phyloP scores from a whole-genome alignment of 2,329 filamentous ascomycete species.

The Epichloe elymi region DNA sequence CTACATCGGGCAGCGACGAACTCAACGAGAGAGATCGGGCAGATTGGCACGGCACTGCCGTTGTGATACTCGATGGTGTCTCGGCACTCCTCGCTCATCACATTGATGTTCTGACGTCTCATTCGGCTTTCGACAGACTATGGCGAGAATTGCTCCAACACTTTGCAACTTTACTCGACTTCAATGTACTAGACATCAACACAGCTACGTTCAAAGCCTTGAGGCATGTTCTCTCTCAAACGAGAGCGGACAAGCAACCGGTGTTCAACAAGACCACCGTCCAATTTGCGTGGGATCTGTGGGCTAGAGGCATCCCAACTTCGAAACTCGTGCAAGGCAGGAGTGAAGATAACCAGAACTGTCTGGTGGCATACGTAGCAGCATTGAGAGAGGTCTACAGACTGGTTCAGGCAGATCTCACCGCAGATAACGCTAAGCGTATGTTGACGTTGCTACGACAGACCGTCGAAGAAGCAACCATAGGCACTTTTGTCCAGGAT shows the following conservation, averaged over 20 bases:
- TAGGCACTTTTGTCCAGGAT: slow-evolving; percentile 56
- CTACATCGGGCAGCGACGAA: slow-evolving; percentile 23
- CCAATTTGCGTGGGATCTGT: slow-evolving; percentile 53
- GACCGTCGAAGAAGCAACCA: slow-evolving; percentile 57
- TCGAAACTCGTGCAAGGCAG: slow-evolving; percentile 22
- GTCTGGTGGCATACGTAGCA: slow-evolving; percentile 72
- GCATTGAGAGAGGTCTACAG: slow-evolving; percentile 67
- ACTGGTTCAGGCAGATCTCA: slow-evolving; percentile 53
- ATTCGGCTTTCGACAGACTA: slow-evolving; percentile 53
- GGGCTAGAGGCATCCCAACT: slow-evolving; percentile 52
- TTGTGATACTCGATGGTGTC: slow-evolving; percentile 60
- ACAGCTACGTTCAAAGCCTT: slow-evolving; percentile 59
- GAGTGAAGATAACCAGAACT: slow-evolving; percentile 59
- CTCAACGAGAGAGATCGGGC: slow-evolving; percentile 29
- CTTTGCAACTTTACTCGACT: slow-evolving; percentile 50
- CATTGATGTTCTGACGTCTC: slow-evolving; percentile 55
- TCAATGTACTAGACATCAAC: slow-evolving; percentile 55
- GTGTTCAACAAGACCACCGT: slow-evolving; percentile 39
- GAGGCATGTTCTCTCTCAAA: slow-evolving; percentile 45
- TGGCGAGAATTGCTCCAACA: slow-evolving; percentile 65
- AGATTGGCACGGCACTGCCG: slow-evolving; percentile 63
- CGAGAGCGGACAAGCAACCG: slow-evolving; percentile 27
- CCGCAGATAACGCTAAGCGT: slow-evolving; percentile 46
- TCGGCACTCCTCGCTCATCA: slow-evolving; percentile 64
- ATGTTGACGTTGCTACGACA: slow-evolving; percentile 60